Base-by-base conservation (phyloP, 192 early-diverging fungal genomes). In the Rhizophagus clarus region DNA sequence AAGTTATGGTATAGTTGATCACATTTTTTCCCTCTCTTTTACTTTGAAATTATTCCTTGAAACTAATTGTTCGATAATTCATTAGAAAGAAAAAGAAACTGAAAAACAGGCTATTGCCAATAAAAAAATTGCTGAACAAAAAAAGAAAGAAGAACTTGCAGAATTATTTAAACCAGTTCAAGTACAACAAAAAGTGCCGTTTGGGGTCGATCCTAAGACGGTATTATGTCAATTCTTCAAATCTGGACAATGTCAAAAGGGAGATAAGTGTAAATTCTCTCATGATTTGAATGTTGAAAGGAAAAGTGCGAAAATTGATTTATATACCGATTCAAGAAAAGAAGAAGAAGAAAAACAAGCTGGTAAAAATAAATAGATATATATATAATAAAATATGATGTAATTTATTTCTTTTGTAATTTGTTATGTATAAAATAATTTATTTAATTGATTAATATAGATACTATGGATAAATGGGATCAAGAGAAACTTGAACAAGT, bases 401-500 rank as follows among this genome's bases (percentile, higher is more conserved):
- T 26, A 60, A 37, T 14, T 49, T 49, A 47, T 28, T 70, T 37
- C 20, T 40, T 37, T 17, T 32, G 17, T 62, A 62, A 62, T 45
- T 62, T 37, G 40, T 62, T 8, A 1, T 22, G 6, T 17, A 32
- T 56, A 17, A 56, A 20, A 56, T 34, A 31, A 22, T 51, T 60
- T 75, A 66, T n/a, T 32, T 60, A 72, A 32, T 47, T 69, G 0
- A 29, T 61, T n/a, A n/a, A 12, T 34, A 6, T 82, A 92, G 92
- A 97, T 80, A 97, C 94, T 0, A 98, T 98, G 96, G 98, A 99
- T 63, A 92, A 85, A 77, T 99, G 98, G 98, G 96, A 97, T 87
- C 96, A 98, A 83, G 72, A 81, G 74, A 94, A 96, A 83, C 86
- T 99, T 73, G 97, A 98, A 84, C 83, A 93, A 37, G 98, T 97